Conservation (phyloP, 345 rosid species). For the Iberis pinnata region DNA sequence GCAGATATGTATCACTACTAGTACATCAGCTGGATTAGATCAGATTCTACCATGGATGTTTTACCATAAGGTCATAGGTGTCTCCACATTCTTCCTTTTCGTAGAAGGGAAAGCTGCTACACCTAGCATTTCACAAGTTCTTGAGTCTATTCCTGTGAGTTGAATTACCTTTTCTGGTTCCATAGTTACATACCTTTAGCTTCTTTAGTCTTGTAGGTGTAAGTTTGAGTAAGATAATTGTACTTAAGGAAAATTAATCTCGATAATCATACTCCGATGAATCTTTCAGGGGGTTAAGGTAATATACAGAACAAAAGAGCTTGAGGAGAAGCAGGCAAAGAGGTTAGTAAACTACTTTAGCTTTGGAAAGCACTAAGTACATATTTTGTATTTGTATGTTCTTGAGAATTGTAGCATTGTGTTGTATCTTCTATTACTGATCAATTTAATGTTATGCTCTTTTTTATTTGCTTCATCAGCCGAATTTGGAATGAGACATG, state of each 20-base stretch:
- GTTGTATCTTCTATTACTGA: constrained; percentile 13
- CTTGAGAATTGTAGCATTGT: not conserved
- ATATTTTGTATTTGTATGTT: constrained; percentile 8
- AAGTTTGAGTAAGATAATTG: not conserved
- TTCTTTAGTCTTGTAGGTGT: too few species aligned
- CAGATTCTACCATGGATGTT: constrained; percentile 98
- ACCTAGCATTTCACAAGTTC: constrained; percentile 60
- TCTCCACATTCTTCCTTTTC: constrained; percentile 76
- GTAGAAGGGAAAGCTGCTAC: constrained; percentile 97
- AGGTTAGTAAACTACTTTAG: constrained; percentile 39
- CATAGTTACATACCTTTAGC: too few species aligned
- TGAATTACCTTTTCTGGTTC: not conserved
- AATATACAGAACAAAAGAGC: constrained; percentile 72
- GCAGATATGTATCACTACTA: constrained; percentile 80
- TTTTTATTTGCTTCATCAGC: constrained; percentile 33
- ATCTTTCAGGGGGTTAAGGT: constrained; percentile 72
- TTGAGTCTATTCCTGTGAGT: constrained; percentile 81
- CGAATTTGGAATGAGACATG: constrained; percentile 99
- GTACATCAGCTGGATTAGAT: constrained; percentile 89
- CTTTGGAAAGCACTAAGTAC: not conserved
- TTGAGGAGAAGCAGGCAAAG: constrained; percentile 88
- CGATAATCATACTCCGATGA: constrained; percentile 3
- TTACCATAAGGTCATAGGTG: constrained; percentile 93
- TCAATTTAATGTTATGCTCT: not conserved
- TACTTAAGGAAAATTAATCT: constrained; percentile 9